Evolutionary conservation across 352 stramenopile species (phyloP), one percentile per base, ranked within the genome.

Genomic region (Pythium vanterpoolii): DNA sequence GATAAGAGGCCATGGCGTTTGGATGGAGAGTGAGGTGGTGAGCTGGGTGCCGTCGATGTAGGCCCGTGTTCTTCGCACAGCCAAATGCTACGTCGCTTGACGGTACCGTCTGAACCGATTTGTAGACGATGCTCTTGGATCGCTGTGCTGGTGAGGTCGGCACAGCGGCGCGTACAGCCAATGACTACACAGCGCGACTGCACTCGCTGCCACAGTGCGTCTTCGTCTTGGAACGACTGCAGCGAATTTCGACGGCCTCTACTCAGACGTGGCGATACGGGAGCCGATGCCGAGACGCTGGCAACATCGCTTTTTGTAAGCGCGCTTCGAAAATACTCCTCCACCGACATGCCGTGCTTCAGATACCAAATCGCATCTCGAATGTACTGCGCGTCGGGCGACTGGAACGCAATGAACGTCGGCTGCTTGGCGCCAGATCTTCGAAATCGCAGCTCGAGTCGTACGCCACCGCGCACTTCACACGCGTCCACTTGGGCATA

Each of bases 361-460:
- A 87, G 68, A 43, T 77, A 88, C 68, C 72, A 87, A 26, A 90
- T 77, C 5, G 79, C 73, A 16, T 90, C 81, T 48, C 81, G 77
- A 46, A 90, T 87, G 33, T 79, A 68, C 31, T 82, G 72, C 0
- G 77, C 68, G 14, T 90, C 77, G 6, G 74, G 33, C 21, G 73
- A 86, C 38, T 89, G 73, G 31, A 89, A 75, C 2, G 74, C 69
- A 24, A 90, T 71, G 42, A 74, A 83, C 18, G 59, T 76, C 1
- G 81, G 81, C 34, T 89, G 81, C 49, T 90, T 90, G 0, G 73
- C 66, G 0, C 47, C 73, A 10, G 62, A 72, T n/a, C 68, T 74
- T 28, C 46, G 57, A 18, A 90, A 87, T 8, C 76, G 77, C 5
- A 91, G 59, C 49, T 89, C 76, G 2, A 91, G 55, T 0, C 77